Evolutionary conservation across 177 flowering plant species (phyloP).

Genomic region (Vitis hybrid): DNA sequence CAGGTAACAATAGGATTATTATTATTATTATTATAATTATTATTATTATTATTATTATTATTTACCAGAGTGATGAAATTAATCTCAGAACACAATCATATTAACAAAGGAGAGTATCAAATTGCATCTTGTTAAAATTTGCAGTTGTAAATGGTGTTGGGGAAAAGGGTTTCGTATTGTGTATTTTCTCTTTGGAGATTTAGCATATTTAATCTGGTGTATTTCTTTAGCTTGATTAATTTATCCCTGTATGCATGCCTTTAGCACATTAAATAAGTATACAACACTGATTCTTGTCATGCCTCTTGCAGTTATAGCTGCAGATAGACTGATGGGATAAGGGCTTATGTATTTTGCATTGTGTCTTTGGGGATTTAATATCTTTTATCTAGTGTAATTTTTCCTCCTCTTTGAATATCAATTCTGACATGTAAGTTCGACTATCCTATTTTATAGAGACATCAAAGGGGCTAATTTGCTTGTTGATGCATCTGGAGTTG

Average conservation of each 20-base stretch:
- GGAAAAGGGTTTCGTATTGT: not conserved
- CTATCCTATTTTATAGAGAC: constrained; percentile 50
- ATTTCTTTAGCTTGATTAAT: no score
- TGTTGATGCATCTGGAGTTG: constrained; percentile 91
- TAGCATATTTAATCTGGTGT: no score
- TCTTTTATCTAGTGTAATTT: not conserved
- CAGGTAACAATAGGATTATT: constrained; percentile 47
- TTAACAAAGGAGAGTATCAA: not conserved
- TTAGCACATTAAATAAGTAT: no score
- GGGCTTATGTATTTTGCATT: not conserved
- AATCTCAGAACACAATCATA: not conserved
- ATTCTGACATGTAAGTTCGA: not conserved
- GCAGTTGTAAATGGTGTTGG: not conserved
- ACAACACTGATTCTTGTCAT: no score
- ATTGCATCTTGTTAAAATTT: not conserved
- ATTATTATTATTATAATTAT: no score
- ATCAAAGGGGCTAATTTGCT: constrained; percentile 97
- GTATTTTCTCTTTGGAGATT: no score
- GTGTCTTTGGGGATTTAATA: not conserved
- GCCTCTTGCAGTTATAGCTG: not conserved
- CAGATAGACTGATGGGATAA: not conserved
- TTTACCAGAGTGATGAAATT: not conserved
- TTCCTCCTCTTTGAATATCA: not conserved
- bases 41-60: no score
- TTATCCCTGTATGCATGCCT: no score